Percentiles rank a stretch among this genome's conserved stretches.
Conservation (phyloP, 805 yeast genomes). For the Yamadazyma sp. region DNA sequence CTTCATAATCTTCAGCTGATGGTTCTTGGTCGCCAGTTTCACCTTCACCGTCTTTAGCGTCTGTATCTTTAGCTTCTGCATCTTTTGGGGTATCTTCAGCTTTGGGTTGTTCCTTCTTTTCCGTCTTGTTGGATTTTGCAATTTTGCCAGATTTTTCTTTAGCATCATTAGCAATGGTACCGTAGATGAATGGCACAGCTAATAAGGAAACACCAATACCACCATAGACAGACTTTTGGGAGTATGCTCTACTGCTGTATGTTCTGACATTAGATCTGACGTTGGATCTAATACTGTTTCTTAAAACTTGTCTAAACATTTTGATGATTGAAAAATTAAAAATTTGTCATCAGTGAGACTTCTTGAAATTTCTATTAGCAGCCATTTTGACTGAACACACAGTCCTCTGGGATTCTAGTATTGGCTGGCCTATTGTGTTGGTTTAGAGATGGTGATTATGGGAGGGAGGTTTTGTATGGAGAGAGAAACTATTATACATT, state of each 20-base stretch:
- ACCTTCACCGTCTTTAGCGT: slow-evolving; percentile 4
- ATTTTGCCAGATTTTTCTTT: neutral
- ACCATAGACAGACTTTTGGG: slow-evolving; percentile 1
- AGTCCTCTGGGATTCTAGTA: neutral
- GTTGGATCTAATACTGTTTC: neutral
- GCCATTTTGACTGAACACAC: neutral
- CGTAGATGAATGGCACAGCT: slow-evolving; percentile 3
- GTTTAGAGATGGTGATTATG: neutral
- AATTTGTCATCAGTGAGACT: neutral
- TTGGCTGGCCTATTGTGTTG: neutral
- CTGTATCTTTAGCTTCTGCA: slow-evolving; percentile 5
- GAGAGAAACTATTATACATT: too few species aligned
- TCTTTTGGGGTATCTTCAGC: neutral
- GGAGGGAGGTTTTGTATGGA: too few species aligned
- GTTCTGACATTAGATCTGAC: slow-evolving; percentile 4
- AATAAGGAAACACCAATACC: slow-evolving; percentile 5
- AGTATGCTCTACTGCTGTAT: slow-evolving; percentile 1
- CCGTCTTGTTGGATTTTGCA: neutral
- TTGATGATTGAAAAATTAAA: slow-evolving; percentile 1
- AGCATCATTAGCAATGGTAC: slow-evolving; percentile 6
- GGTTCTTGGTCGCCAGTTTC: slow-evolving; percentile 9
- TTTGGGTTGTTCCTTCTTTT: slow-evolving; percentile 1
- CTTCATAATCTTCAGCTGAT: slow-evolving; percentile 27
- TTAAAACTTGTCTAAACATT: slow-evolving; percentile 6
- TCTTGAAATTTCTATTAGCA: neutral